Conservation (phyloP, 495 filamentous ascomycete genomes). For the Neurospora africana region DNA sequence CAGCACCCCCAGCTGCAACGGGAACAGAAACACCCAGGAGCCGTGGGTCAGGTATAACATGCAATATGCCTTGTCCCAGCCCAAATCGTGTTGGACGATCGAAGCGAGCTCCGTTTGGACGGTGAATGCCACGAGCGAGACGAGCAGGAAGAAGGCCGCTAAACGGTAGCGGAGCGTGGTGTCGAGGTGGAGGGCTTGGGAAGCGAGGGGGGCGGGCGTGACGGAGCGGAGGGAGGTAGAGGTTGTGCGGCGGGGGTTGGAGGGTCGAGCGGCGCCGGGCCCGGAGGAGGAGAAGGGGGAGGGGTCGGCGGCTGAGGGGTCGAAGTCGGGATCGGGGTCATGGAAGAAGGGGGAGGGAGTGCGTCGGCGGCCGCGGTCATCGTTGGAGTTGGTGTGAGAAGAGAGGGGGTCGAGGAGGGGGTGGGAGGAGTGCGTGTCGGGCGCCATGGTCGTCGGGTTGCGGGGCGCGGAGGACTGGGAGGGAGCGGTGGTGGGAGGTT, state of each 20-base stretch:
- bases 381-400: not conserved
- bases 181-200: slow-evolving; percentile 36
- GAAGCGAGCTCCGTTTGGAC: slow-evolving; percentile 91
- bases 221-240: slow-evolving; percentile 12
- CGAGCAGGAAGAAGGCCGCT: slow-evolving; percentile 67
- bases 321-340: not conserved
- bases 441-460: not conserved
- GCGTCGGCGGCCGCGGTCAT: slow-evolving; percentile 1
- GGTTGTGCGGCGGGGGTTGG: slow-evolving; percentile 12
- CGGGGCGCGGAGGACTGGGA: not conserved
- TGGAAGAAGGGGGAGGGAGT: not conserved
- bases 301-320: not conserved
- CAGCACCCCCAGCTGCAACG: slow-evolving; percentile 68
- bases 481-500: not conserved
- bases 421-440: slow-evolving; percentile 1
- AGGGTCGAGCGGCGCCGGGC: not conserved
- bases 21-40: slow-evolving; percentile 85
- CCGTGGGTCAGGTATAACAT: slow-evolving; percentile 98
- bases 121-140: slow-evolving; percentile 72
- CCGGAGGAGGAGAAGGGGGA: not conserved
- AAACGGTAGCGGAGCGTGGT: slow-evolving; percentile 76
- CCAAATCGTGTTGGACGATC: slow-evolving; percentile 78
- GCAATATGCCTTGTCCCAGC: slow-evolving; percentile 94
- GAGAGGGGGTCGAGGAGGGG: slow-evolving; percentile 3
- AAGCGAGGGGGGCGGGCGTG: slow-evolving; percentile 18